These are phyloP conservation scores for Periconia sp. DNA, from an alignment of 2,329 filamentous ascomycete species.

Conservation along the genomic window DNA sequence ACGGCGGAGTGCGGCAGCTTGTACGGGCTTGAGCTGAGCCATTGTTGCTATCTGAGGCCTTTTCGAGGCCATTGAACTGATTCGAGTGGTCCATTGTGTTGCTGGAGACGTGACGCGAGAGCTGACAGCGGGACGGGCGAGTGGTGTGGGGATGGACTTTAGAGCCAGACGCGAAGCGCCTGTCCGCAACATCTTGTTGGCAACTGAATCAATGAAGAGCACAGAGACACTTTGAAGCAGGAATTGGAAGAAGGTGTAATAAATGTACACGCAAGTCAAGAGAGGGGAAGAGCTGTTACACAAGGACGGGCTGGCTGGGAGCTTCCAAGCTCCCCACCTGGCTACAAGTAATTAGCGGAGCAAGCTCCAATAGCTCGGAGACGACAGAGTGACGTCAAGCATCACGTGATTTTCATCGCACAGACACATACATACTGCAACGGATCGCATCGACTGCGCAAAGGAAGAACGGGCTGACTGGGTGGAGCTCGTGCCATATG, in stretches of 20 bases:
- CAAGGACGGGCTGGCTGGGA: background rate
- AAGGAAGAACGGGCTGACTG: no score
- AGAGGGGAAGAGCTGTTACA: background rate
- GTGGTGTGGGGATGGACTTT: slow-evolving; percentile 42
- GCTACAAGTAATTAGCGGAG: slow-evolving; percentile 1
- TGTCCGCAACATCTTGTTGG: slow-evolving; percentile 50
- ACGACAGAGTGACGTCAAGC: slow-evolving; percentile 9
- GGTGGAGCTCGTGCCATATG: no score
- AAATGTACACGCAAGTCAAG: background rate
- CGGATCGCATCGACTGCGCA: no score
- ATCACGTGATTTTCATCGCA: background rate
- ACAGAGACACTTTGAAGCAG: background rate
- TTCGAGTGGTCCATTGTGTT: slow-evolving; percentile 49
- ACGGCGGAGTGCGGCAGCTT: slow-evolving; percentile 49
- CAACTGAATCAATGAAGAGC: background rate
- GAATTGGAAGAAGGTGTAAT: background rate
- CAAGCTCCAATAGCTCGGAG: slow-evolving; percentile 7
- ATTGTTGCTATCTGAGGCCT: slow-evolving; percentile 41
- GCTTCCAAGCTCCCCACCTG: slow-evolving; percentile 9
- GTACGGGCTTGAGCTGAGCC: slow-evolving; percentile 40
- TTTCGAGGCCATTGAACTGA: slow-evolving; percentile 47
- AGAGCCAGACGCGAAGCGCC: slow-evolving; percentile 50
- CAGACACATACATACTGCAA: no score
- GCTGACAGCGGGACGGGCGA: slow-evolving; percentile 35
- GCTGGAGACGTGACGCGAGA: slow-evolving; percentile 25